Evolutionary conservation across 176 grass and related monocot genomes (phyloP), one percentile per base, ranked within the genome.

Genomic region (Alopecurus myosuroides): DNA sequence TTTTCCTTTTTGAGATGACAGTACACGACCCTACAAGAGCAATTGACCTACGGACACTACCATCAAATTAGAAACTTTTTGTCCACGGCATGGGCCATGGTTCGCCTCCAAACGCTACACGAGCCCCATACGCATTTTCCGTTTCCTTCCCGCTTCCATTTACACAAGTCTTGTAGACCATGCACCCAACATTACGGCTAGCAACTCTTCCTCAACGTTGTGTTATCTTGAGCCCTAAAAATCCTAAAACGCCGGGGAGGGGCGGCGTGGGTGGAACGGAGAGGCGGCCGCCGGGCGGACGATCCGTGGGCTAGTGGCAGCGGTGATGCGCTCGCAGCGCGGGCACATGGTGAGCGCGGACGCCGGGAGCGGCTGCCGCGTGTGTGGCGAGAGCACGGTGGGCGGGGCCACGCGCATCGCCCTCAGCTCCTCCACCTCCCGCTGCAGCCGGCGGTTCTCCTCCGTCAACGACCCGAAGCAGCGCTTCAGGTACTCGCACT

Each of bases 401-500:
- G 97, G 97, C 69, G 97, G 97, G 10, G 91, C 91, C 77, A 94
- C 79, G 8, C 97, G 91, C 61, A 99, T 80, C 5, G 97, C 93
- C 35, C 97, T 88, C 75, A 99, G 91, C 89, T 96, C 91, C 90
- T 99, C 97, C 15, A 99, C 93, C 88, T 99, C 97, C 17, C 91
- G 91, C 82, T 94, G 97, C 30, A 99, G 90, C 1, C 93, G 91
- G 30, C 93, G 88, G 88, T 99, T 99, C 91, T 99, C 97, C 85
- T 99, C 91, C n/a, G 97, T 94, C 71, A 99, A 77, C 73, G 97
- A 99, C 7, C 97, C 91, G 81, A 99, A 99, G 84, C 93, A 96
- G 26, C 97, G 87, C 77, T 96, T 96, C 78, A 99, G 87, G 86
- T 99, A 96, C 88, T 96, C 97, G 81, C 97, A 96, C 75, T 99